Base-by-base conservation (phyloP, 116 monocot genomes). In the Phalaenopsis hybrid region DNA sequence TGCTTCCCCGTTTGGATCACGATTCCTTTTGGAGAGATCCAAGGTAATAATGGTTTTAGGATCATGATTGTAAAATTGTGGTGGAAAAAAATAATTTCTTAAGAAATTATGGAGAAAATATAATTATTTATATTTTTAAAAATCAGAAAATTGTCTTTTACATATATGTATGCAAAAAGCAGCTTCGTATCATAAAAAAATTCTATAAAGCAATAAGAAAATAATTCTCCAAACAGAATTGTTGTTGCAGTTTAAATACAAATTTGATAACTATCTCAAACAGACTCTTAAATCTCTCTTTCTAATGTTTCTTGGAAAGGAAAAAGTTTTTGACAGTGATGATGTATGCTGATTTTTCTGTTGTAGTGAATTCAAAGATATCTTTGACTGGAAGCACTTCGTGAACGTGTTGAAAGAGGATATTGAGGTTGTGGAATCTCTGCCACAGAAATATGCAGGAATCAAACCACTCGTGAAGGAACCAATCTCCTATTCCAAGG, bases 401-500 rank as follows among this genome's bases (percentile, higher is more conserved):
- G 85, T 83, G 25, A 79, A 90, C 67, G 76, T 76, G 7, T 76
- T 98, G 45, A 90, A 86, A 83, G 86, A 95, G 74, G 95, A 98
- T 48, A 85, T 98, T 49, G 83, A 81, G 25, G 86, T 94, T 16
- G 95, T 94, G 8, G 87, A 91, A 17, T 88, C 89, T 20, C 87
- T 98, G 17, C 97, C 97, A 18, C 69, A 69, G 1, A 57, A 79
- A 9, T 88, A 81, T 37, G 57, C 69, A 69, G 21, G 33, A 68
- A 74, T 85, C 15, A 86, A 84, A 50, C 86, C 91, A 23, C 72
- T 88, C 0, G 72, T 68, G 31, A 90, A 48, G 50, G 86, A 93
- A n/a, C 97, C 97, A 2, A 80, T 92, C 49, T 98, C 97, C 18
- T 98, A 93, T 91, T 94, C 97, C 9, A 93, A 88, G 91, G 96